Evolutionary conservation across 1,139 yeast species (phyloP), one percentile per base, ranked within the genome.

Genomic region (Candida buenavistaensis): DNA sequence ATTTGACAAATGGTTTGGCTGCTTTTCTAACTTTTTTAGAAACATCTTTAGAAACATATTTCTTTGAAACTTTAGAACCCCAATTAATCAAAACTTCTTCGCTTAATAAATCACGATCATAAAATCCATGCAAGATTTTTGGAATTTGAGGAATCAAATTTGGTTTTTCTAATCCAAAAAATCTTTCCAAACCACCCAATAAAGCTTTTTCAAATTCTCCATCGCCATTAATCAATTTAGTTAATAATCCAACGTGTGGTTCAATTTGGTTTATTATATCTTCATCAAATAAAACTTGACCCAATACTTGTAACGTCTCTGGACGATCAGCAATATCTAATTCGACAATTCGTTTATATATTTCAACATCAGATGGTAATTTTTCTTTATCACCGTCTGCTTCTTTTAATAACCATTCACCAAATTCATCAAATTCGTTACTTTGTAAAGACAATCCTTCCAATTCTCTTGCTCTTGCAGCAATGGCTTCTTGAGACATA

Each of bases 1-100:
- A 92, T 51, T 84, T 81, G 46, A 92, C 69, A 66, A 92, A 92
- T 26, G 97, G 96, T 67, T 88, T 89, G 43, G 97, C 97, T 31
- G 96, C 95, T 64, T 82, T 87, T 65, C 97, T 86, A 36, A 92
- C 96, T 75, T 88, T 90, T 69, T 90, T 90, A 35, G 95, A 84
- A 30, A 80, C 75, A 34, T 89, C 96, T 69, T 90, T 92, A 44
- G 95, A 87, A 41, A 90, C 97, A 53, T 84, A 92, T 65, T 89
- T 90, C 71, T 89, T 89, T 35, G 96, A 85, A 31, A 88, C 89
- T 63, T 88, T 89, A 38, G 92, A 76, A 48, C 97, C 97, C 90
- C 96, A 92, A 36, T 76, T 75, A 54, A 76, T 65, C 36, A 88
- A 75, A 30, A 78, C 83, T 41, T 87, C 96, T 67, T 92, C 98